Base-by-base conservation (phyloP, 2,329 filamentous ascomycete species). In the Fusarium solani-melongenae region DNA sequence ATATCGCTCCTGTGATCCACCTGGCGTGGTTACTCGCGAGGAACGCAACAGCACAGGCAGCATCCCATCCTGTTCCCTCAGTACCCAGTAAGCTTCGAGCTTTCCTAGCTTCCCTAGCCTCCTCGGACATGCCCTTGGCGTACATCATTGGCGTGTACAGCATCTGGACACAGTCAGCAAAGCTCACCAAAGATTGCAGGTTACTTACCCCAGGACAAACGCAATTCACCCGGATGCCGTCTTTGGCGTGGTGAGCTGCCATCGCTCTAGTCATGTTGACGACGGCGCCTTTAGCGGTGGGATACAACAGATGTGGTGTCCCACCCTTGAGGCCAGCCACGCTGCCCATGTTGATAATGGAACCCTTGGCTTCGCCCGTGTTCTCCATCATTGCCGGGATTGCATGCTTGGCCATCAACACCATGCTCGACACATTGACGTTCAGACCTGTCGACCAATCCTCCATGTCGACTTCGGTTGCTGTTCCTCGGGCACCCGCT, bases 391-490 rank as follows among this genome's bases (percentile, higher is more conserved):
- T 92, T 4, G 82, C 86, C 0, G 90, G 91, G 33, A 93, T 87
- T 0, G 86, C 86, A 72, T 88, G 87, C 74, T 91, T 91, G 20
- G 84, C 83, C 89, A 92, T 92, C 63, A 88, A 83, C 33, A 92
- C 87, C 90, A 92, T 92, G 73, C 88, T 90, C 6, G 86, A 86
- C 5, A 93, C 88, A 74, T 93, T 93, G 55, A 92, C 82, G 51
- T 90, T 85, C 63, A 93, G 84, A 0, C 87, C 85, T 59, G 84
- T 84, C 0, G 86, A 83, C 89, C 89, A 93, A 12, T 84, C 83
- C 0, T 79, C 84, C 83, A 91, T 87, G 74, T 92, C 88, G 1
- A 92, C 87, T 0, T 90, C 87, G 2, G 89, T 83, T 0, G 90
- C 90, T 2, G 88, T 91, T 0, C 91, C 91, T 1, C 81, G 64